Percentiles rank a stretch among this genome's conserved stretches.
Evolutionary conservation across 768 basidiomycete genomes (phyloP).

Genomic region (Dendrothele bispora): DNA sequence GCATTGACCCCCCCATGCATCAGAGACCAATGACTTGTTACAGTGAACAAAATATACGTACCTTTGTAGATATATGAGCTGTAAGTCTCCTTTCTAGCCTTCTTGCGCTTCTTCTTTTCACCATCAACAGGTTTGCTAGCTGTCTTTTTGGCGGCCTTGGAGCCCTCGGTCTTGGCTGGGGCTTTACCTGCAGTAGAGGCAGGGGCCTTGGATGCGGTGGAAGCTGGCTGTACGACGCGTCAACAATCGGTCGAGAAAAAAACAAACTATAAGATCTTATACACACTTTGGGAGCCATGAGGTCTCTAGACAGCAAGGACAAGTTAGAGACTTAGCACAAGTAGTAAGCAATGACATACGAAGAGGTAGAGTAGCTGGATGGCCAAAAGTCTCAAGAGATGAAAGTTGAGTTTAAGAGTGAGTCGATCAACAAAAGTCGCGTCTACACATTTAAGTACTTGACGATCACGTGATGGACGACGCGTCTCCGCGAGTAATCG

Average conservation of each 20-base stretch:
- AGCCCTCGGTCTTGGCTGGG: slow-evolving; percentile 41
- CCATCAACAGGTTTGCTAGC: slow-evolving; percentile 61
- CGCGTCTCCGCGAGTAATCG: background rate
- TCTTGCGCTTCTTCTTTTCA: slow-evolving; percentile 62
- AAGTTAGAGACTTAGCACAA: background rate
- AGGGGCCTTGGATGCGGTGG: slow-evolving; percentile 63
- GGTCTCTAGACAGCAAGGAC: background rate
- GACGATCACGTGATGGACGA: slow-evolving; percentile 9
- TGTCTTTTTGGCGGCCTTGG: slow-evolving; percentile 58
- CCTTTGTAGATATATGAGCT: slow-evolving; percentile 96
- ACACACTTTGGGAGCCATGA: slow-evolving; percentile 16
- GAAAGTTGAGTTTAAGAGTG: background rate
- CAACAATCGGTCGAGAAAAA: background rate
- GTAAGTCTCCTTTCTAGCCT: slow-evolving; percentile 80
- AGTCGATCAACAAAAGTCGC: background rate
- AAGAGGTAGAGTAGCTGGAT: slow-evolving; percentile 1
- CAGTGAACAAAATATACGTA: slow-evolving; percentile 26
- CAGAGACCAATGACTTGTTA: background rate
- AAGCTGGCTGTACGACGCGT: slow-evolving; percentile 42
- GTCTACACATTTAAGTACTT: background rate
- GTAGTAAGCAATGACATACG: background rate
- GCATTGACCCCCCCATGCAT: background rate
- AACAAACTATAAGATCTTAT: background rate
- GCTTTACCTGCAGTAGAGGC: slow-evolving; percentile 58
- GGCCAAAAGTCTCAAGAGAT: background rate